Conservation (phyloP, 176 grass and related monocot species). For the Zoysia pacifica region DNA sequence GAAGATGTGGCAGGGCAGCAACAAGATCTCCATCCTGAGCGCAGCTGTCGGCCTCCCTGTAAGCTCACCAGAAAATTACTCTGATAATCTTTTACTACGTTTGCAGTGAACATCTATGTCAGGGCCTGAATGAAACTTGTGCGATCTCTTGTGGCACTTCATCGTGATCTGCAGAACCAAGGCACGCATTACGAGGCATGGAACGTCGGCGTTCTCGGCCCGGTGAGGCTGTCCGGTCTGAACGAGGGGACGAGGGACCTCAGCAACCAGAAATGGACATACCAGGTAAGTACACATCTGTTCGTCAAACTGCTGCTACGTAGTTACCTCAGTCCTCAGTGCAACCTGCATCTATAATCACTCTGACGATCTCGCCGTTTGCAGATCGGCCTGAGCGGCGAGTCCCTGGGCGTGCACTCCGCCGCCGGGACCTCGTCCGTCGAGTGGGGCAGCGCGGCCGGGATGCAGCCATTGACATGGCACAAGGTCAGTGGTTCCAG, state of each 20-base stretch:
- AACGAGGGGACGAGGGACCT: constrained; percentile 86
- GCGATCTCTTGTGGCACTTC: not conserved
- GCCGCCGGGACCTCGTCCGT: constrained; percentile 74
- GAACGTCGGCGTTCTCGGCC: constrained; percentile 91
- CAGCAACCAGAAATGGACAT: constrained; percentile 81
- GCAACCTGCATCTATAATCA: not conserved
- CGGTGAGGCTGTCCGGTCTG: constrained; percentile 71
- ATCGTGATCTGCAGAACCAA: constrained; percentile 50
- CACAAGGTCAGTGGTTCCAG: constrained; percentile 62
- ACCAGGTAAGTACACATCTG: constrained; percentile 54
- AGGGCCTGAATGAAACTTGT: not conserved
- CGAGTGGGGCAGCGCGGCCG: constrained; percentile 59
- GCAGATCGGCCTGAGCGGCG: constrained; percentile 77
- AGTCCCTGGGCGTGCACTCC: constrained; percentile 59
- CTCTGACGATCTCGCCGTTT: not conserved
- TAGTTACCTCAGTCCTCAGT: not conserved
- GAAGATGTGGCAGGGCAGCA: constrained; percentile 93
- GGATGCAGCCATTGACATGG: constrained; percentile 74
- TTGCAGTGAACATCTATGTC: not conserved
- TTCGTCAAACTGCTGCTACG: not conserved
- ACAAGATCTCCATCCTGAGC: constrained; percentile 96
- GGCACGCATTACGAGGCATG: constrained; percentile 79
- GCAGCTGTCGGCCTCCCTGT: constrained; percentile 78
- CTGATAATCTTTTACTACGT: not conserved
- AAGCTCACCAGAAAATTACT: constrained; percentile 25